Evolutionary conservation across 2,329 filamentous ascomycete species (phyloP), one percentile per base, ranked within the genome.

Genomic region (Dactylella cylindrospora): DNA sequence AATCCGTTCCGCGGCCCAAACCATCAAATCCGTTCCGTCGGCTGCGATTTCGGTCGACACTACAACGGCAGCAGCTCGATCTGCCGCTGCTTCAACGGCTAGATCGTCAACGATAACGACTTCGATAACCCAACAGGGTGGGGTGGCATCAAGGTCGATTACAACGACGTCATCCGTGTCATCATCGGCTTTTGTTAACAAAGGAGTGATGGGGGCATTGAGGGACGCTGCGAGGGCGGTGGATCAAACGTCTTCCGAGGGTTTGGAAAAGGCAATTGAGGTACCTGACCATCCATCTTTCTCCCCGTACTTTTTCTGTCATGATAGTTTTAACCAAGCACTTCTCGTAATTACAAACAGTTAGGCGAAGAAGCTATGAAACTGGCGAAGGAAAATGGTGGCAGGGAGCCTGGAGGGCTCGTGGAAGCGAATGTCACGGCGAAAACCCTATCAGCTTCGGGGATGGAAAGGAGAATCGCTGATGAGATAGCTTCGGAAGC

Each of bases 241-340:
- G 9, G 46, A 50, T 17, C 46, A 50, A 40, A 40, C 46, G 5
- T 20, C 46, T 2, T 50, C 46, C 2, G 46, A 50, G 2, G 46
- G 33, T 6, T 13, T 50, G 35, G 46, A 50, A 19, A 50, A 50
- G 17, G 35, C 10, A 6, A 25, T 50, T n/a, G 46, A 50, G 35
- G 46, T 39, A 40, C 10, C 8, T 15, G 6, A 10, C 5, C 15
- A 8, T 45, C 25, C 20, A 6, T 19, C 5, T 6, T 19, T 8
- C 13, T 38, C 7, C 12, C 5, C 22, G 12, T 29, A n/a, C 12
- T 32, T 5, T 9, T 44, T n/a, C n/a, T n/a, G n/a, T n/a, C n/a
- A n/a, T n/a, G n/a, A n/a, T n/a, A n/a, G n/a, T n/a, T n/a, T n/a
- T n/a, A n/a, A n/a, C n/a, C n/a, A n/a, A n/a, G n/a, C n/a, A n/a